Evolutionary conservation across 139 green algal genomes (phyloP).

Genomic region (Tetradesmus obliquus): DNA sequence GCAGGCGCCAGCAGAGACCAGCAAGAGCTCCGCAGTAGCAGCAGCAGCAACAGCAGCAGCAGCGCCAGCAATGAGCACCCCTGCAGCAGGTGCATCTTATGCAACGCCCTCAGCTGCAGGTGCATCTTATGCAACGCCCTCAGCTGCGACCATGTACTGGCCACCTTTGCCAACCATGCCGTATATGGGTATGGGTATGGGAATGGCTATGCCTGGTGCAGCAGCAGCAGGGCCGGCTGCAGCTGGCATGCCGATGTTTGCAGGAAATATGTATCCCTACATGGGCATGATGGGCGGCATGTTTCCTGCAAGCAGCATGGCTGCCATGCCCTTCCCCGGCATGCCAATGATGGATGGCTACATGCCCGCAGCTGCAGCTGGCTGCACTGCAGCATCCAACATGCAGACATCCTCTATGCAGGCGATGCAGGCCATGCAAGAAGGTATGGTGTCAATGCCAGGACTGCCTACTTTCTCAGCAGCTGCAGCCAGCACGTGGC

Average conservation of each 20-base stretch:
- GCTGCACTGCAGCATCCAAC: neutral
- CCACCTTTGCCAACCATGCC: neutral
- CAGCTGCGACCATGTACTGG: neutral
- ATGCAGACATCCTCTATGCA: neutral
- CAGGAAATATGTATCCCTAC: neutral
- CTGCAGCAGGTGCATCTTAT: neutral
- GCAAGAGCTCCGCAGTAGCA: neutral
- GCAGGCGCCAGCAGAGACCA: neutral
- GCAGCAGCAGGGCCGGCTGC: neutral
- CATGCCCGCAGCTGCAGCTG: neutral
- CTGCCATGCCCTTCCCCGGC: neutral
- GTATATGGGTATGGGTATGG: neutral
- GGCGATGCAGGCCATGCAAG: neutral
- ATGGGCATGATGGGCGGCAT: neutral
- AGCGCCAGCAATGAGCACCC: neutral
- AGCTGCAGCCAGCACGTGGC: neutral
- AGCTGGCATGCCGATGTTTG: conserved; percentile 8
- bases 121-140: neutral
- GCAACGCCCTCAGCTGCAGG: neutral
- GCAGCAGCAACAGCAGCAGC: neutral
- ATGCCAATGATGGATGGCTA: neutral
- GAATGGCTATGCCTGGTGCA: neutral
- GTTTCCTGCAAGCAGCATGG: neutral
- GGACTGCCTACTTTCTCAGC: neutral
- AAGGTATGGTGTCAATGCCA: neutral